phyloP scores from a whole-genome alignment of 345 rosid genomes.

The Eucalyptus tenuipes region DNA sequence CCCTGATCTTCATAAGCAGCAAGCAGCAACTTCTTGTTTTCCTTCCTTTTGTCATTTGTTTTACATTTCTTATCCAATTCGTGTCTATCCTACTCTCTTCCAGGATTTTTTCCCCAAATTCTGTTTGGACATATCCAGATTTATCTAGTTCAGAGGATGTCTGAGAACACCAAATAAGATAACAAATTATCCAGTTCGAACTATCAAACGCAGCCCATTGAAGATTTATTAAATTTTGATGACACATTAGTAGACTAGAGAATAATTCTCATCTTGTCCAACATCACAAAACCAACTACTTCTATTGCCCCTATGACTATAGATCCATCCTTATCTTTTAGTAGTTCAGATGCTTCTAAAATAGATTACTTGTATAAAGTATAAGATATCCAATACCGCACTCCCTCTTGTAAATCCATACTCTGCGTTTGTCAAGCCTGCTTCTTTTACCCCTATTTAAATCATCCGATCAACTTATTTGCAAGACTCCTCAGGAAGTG shows the following conservation, averaged over 20 bases:
- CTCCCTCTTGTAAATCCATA: neutral
- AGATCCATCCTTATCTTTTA: neutral
- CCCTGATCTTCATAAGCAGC: neutral
- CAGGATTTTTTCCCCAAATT: neutral
- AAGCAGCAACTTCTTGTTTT: neutral
- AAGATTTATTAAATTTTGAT: too few relatives aligned
- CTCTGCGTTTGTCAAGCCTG: neutral
- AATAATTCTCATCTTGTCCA: neutral
- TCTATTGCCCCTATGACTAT: neutral
- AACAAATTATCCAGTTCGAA: accelerated
- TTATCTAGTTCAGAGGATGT: neutral
- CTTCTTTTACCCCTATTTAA: neutral
- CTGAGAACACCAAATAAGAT: neutral
- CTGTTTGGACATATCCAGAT: too few relatives aligned
- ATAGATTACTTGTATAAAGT: neutral
- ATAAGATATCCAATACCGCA: neutral
- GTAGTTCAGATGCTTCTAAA: neutral
- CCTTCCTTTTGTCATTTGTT: neutral
- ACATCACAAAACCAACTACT: too few relatives aligned
- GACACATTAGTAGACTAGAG: neutral
- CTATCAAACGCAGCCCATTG: too few relatives aligned
- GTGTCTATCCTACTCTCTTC: neutral
- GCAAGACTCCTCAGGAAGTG: neutral
- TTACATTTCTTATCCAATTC: neutral
- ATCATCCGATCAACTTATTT: neutral